Evolutionary conservation across 805 yeast species (phyloP), one percentile per base, ranked within the genome.

Genomic region (Metschnikowia rubicola): DNA sequence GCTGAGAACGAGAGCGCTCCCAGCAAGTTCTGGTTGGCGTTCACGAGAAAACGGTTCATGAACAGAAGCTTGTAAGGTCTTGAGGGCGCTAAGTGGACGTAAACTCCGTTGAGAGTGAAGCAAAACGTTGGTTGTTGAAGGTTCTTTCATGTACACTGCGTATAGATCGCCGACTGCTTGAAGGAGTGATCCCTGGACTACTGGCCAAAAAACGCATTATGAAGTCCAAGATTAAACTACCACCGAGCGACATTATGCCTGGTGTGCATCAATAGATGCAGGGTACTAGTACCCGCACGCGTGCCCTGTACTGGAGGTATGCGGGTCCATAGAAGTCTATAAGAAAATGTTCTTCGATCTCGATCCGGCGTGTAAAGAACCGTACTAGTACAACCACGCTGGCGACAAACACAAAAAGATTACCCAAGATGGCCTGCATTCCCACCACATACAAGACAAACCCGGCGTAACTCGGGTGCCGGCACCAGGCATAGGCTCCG

Each of bases 11-110:
- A 70, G 42, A 61, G 70, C 9, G 54, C 52, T 28, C 98, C 99
- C 34, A 86, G 92, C 58, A 94, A 92, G 67, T 84, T 79, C 71
- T 94, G 99, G 99, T 71, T 94, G 60, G 96, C 97, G 2, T 94
- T 94, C 67, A 87, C 96, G 35, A 84, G 94, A 71, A 86, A 96
- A 70, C 82, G 88, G 65, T 94, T 94, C 66, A 94, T 94, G 99
- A 94, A 94, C 72, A 88, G 91, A 68, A 80, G 86, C 57, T 75
- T 88, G 59, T 85, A 63, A 39, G 31, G 15, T 15, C 34, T 3
- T 17, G 11, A 31, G 35, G 15, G 15, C 15, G n/a, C 35, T 32
- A 13, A 8, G 8, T 32, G 8, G 35, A 21, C 8, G 26, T 5
- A 31, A 31, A 31, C 11, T 11, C 6, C 11, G 33, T 31, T 31